Conservation (phyloP, 805 yeast genomes). For the Metschnikowia santaceciliae region DNA sequence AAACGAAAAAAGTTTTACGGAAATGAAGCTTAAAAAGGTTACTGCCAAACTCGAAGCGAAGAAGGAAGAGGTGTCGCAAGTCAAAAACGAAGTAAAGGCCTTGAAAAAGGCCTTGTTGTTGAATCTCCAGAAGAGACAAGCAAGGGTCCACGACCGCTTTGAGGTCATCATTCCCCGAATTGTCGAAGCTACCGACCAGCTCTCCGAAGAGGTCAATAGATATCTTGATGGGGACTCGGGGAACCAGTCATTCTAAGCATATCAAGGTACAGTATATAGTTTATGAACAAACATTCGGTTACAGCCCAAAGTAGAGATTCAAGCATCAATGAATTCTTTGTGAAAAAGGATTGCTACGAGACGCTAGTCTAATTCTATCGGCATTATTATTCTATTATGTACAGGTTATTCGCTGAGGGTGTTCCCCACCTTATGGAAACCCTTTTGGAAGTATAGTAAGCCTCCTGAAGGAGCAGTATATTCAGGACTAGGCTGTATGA, state of each 20-base stretch:
- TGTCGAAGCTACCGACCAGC: constrained; percentile 20
- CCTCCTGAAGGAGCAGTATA: constrained; percentile 49
- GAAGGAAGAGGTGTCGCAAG: constrained; percentile 24
- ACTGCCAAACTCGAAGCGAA: constrained; percentile 22
- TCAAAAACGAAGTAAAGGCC: constrained; percentile 24
- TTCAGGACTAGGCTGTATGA: constrained; percentile 29
- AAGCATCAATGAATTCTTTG: too few species aligned
- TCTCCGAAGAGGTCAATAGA: constrained; percentile 11
- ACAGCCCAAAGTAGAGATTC: too few species aligned
- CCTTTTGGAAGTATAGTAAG: constrained; percentile 58
- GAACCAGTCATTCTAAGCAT: background rate
- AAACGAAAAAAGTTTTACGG: constrained; percentile 20
- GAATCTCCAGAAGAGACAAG: constrained; percentile 26
- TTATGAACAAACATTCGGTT: background rate
- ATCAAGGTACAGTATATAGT: background rate
- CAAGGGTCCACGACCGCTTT: constrained; percentile 30
- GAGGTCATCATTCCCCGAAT: constrained; percentile 34
- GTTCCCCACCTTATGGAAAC: constrained; percentile 47
- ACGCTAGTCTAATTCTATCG: too few species aligned
- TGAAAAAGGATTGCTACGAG: too few species aligned
- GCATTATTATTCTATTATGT: background rate
- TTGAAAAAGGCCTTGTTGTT: constrained; percentile 24
- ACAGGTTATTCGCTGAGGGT: constrained; percentile 21
- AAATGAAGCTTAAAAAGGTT: constrained; percentile 25
- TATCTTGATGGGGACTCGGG: background rate